Evolutionary conservation across 164 flowering plant species (phyloP).

Genomic region (Annona cherimola): DNA sequence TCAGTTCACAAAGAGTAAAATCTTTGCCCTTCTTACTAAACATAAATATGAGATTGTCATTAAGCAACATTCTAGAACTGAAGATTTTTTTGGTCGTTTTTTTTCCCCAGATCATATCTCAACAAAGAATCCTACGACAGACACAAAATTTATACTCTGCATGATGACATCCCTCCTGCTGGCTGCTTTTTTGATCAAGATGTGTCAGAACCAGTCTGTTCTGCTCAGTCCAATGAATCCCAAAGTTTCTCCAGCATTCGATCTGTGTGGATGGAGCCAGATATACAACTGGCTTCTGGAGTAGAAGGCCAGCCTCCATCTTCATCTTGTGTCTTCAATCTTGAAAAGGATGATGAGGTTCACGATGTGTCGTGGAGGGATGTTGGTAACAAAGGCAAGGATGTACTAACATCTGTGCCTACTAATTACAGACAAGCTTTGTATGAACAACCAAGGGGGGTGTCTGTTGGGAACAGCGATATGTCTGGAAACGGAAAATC

Average conservation of each 20-base stretch:
- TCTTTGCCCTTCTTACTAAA: conserved; percentile 17
- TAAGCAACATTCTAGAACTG: conserved; percentile 12
- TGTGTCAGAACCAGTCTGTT: conserved; percentile 18
- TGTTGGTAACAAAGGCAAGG: conserved; percentile 17
- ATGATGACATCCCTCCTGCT: conserved; percentile 18
- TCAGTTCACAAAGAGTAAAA: conserved; percentile 17
- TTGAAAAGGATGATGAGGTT: conserved; percentile 12
- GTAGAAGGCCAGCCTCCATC: conserved; percentile 12
- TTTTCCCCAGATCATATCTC: conserved; percentile 14
- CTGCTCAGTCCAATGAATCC: conserved; percentile 14
- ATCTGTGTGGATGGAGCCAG: conserved; percentile 14
- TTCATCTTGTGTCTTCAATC: conserved; percentile 16
- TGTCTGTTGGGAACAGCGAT: conserved; percentile 14
- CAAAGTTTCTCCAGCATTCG: conserved; percentile 14
- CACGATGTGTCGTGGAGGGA: conserved; percentile 17
- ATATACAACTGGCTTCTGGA: conserved; percentile 15
- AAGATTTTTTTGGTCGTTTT: conserved; percentile 19
- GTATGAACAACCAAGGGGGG: conserved; percentile 21
- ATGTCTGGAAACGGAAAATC: conserved; percentile 17
- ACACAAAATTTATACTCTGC: conserved; percentile 17
- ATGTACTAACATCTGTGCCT: conserved; percentile 14
- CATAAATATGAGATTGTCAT: conserved; percentile 10
- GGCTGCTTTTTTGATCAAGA: conserved; percentile 15
- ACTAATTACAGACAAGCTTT: conserved; percentile 5
- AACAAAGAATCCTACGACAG: conserved; percentile 11